These are phyloP conservation scores for Talaromyces albobiverticillius DNA, from an alignment of 2,329 filamentous ascomycete genomes.

Conservation along the genomic window DNA sequence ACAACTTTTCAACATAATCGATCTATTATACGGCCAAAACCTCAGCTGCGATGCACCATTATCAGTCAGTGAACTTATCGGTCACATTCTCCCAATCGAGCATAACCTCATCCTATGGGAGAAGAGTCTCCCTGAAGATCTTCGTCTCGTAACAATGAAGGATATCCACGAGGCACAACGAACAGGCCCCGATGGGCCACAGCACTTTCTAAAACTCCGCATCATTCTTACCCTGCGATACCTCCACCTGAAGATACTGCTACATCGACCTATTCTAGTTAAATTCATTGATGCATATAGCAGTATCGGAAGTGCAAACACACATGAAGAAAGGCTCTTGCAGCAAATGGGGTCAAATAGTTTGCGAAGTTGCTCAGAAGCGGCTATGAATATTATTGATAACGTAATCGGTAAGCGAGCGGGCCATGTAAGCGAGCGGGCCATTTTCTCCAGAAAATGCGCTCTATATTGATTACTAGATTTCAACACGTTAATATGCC, in stretches of 20 bases:
- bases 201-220: slow-evolving; percentile 24
- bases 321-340: slow-evolving; percentile 4
- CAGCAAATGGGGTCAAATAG: slow-evolving; percentile 14
- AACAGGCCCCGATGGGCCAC: not conserved
- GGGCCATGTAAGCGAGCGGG: too few species aligned
- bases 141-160: not conserved
- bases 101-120: slow-evolving; percentile 39
- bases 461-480: too few species aligned
- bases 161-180: not conserved
- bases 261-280: slow-evolving; percentile 40
- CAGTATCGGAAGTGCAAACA: not conserved
- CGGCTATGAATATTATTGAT: slow-evolving; percentile 34
- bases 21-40: slow-evolving; percentile 32
- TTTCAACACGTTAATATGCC: too few species aligned
- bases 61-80: not conserved
- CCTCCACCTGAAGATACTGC: slow-evolving; percentile 39
- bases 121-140: not conserved
- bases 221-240: slow-evolving; percentile 45
- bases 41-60: not conserved
- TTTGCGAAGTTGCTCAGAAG: slow-evolving; percentile 26
- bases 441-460: too few species aligned
- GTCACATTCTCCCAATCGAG: slow-evolving; percentile 8
- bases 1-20: slow-evolving; percentile 32
- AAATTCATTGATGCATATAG: not conserved
- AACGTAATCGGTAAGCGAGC: too few species aligned